Base-by-base conservation (phyloP, 805 yeast genomes). In the Lipomyces sp. region DNA sequence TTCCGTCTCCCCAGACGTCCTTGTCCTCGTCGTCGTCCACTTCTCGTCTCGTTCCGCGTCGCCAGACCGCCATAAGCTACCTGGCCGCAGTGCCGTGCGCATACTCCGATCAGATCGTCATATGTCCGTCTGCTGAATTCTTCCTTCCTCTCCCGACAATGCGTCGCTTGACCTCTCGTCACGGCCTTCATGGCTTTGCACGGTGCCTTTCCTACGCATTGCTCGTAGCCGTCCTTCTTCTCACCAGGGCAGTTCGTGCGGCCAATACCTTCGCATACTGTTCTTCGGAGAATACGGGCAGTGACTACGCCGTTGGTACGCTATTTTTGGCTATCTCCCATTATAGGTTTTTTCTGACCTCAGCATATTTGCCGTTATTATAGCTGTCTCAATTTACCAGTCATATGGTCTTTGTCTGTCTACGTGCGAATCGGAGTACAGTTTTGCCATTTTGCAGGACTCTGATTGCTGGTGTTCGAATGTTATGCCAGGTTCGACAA, bases 381-480 rank as follows among this genome's bases (percentile, higher is more conserved):
- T n/a, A n/a, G n/a, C n/a, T n/a, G n/a, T n/a, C n/a, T n/a, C n/a
- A 47, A 50, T 49, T 22, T 75, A 56, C 49, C 75, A 73, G 61
- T 68, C 76, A 21, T 77, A 73, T 57, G 88, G 88, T 2, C 63
- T 61, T 10, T 82, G 88, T 62, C 60, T 71, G 2, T 70, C 67
- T 39, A 64, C 68, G 19, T 82, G 87, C 61, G 16, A 48, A 1
- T 77, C 76, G 6, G 51, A 39, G 14, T 75, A 69, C 54, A 72
- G 78, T 8, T 79, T 73, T 51, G 87, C 80, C 16, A 73, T 82
- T 36, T 65, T 82, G 33, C 80, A 71, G 57, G 72, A 70, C n/a
- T 54, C 67, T 34, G 34, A 68, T 40, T 82, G 88, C 64, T 83
- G 84, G 83, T 82, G 88, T 62, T 73, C 85, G 4, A 73, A 81